Conservation (phyloP, 331 rosid genomes). For the Spiraea crenata region DNA sequence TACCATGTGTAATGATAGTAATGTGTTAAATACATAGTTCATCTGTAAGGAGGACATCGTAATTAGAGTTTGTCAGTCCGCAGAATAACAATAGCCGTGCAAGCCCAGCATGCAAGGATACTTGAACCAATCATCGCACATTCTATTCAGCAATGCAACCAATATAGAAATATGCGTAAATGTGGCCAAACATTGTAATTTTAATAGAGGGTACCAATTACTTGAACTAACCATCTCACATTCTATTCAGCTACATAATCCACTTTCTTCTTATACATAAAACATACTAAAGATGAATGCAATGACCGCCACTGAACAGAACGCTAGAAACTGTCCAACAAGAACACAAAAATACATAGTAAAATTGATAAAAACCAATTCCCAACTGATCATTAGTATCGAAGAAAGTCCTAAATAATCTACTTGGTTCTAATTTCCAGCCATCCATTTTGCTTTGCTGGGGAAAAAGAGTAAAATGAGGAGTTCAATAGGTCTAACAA, state of each 20-base stretch:
- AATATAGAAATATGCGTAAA: neutral
- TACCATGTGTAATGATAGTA: constrained; percentile 82
- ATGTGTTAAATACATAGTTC: constrained; percentile 72
- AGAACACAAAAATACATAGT: neutral
- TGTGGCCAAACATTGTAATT: neutral
- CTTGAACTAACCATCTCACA: constrained; percentile 1
- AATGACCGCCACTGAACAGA: neutral
- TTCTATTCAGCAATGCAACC: neutral
- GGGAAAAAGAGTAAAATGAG: neutral
- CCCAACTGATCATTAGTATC: neutral
- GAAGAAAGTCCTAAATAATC: neutral
- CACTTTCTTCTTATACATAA: neutral
- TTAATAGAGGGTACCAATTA: neutral
- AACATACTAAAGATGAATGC: neutral
- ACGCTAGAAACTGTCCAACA: neutral
- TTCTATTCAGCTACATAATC: neutral
- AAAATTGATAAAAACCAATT: neutral
- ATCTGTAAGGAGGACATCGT: constrained; percentile 41
- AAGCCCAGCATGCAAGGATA: neutral
- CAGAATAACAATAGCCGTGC: neutral
- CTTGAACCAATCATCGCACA: neutral
- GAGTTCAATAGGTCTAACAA: neutral
- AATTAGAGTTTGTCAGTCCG: neutral
- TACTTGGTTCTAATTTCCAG: neutral
- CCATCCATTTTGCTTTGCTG: neutral